Evolutionary conservation across 2,329 filamentous ascomycete genomes (phyloP), one percentile per base, ranked within the genome.

Genomic region (Tolypocladium ophioglossoides): DNA sequence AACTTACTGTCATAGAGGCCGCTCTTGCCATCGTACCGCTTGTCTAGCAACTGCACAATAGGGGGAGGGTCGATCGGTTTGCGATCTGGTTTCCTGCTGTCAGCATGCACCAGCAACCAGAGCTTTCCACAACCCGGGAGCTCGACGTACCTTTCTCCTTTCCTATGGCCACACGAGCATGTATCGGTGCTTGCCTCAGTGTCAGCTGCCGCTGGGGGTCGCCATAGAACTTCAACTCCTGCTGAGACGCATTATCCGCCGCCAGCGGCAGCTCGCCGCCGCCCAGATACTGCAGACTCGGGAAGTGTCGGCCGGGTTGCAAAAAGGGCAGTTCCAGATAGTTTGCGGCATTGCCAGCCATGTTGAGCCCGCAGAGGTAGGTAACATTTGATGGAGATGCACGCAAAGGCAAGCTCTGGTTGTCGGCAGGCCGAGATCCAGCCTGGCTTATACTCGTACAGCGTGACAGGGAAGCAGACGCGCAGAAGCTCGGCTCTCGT

Each of bases 11-110:
- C 57, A 50, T 64, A 63, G 16, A 61, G 53, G n/a, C 58, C 54
- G 39, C 54, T 60, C 49, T 54, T 60, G 5, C 55, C 57, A 38
- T 62, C 53, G 34, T 57, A 50, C 41, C 60, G 57, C 44, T 57
- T 61, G 34, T 66, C 64, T 53, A 62, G 56, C 49, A 95, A 77
- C 71, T 92, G 84, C 48, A 95, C 75, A 62, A 95, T 88, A 44
- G 90, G 90, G 14, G 90, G 90, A 52, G 91, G 90, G 67, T 96
- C 90, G 63, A 96, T 83, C 9, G 90, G 89, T 69, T 95, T 95
- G 61, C 90, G 85, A 64, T 89, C 87, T 88, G 50, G 34, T 27
- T 41, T 12, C 32, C 8, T 30, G n/a, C 16, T 24, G 39, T 53
- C 41, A 56, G 49, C 49, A 34, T 48, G 16, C 4, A 18, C 18